Evolutionary conservation across 2,329 filamentous ascomycete genomes (phyloP).

Genomic region (Cladosporium velox): DNA sequence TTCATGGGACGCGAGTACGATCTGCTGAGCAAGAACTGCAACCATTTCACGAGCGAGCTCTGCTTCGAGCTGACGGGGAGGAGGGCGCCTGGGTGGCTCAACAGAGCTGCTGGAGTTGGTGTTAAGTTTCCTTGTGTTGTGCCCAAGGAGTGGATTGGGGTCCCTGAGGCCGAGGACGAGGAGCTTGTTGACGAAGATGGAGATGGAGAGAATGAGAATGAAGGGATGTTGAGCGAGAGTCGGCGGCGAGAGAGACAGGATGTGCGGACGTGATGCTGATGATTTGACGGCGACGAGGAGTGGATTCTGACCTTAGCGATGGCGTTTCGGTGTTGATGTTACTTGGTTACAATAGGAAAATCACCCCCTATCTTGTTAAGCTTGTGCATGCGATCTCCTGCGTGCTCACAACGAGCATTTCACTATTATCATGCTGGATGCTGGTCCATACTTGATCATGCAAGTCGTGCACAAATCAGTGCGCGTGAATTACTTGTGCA

Average conservation of each 20-base stretch:
- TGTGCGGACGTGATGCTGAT: constrained; percentile 15
- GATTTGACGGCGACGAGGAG: background rate
- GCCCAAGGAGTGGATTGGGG: constrained; percentile 62
- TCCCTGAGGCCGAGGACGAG: constrained; percentile 19
- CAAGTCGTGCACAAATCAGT: background rate
- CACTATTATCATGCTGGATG: background rate
- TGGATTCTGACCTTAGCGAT: background rate
- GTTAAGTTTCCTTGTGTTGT: constrained; percentile 80
- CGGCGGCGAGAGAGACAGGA: constrained; percentile 7
- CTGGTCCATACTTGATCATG: background rate
- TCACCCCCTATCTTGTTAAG: background rate
- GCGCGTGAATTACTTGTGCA: background rate
- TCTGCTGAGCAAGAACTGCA: constrained; percentile 81
- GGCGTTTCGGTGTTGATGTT: constrained; percentile 12
- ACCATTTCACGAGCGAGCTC: constrained; percentile 80
- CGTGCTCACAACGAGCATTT: background rate
- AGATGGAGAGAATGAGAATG: constrained; percentile 12
- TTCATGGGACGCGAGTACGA: constrained; percentile 80
- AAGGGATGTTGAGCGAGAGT: constrained; percentile 21
- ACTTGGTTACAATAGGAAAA: background rate
- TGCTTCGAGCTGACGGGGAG: constrained; percentile 72
- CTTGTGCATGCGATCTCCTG: background rate
- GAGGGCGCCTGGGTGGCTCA: constrained; percentile 73
- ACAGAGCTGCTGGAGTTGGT: constrained; percentile 80
- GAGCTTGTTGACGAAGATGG: constrained; percentile 56